These are phyloP conservation scores for Cystobasidium onofrii DNA, from an alignment of 768 basidiomycete species.

Conservation along the genomic window DNA sequence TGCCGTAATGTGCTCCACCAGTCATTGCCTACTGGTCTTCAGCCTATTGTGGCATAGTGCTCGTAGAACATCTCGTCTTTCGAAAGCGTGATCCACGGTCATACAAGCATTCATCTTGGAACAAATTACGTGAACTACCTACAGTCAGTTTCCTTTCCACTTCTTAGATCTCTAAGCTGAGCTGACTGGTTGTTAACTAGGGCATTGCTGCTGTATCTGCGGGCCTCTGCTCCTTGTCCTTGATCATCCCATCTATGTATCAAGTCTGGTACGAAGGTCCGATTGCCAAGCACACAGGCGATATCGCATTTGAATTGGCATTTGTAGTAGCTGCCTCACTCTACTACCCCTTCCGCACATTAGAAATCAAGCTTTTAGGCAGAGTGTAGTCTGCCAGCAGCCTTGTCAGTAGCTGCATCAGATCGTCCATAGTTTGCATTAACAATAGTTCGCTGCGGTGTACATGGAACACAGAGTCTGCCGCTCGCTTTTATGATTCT, in stretches of 20 bases:
- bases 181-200: background rate
- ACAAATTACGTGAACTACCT: conserved; percentile 46
- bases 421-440: too few species aligned
- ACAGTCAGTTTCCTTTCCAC: conserved; percentile 35
- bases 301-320: conserved; percentile 48
- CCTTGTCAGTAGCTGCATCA: too few species aligned
- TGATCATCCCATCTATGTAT: conserved; percentile 48
- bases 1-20: too few species aligned
- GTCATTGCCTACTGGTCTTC: conserved; percentile 51
- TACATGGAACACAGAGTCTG: too few species aligned
- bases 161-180: background rate
- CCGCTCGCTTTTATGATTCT: too few species aligned
- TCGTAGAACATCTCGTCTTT: conserved; percentile 54
- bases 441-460: too few species aligned
- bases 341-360: background rate
- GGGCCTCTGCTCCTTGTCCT: conserved; percentile 46
- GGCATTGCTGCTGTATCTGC: conserved; percentile 47
- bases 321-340: conserved; percentile 44
- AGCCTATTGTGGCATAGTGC: conserved; percentile 52
- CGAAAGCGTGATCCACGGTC: conserved; percentile 45
- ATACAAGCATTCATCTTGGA: conserved; percentile 48
- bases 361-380: conserved; percentile 8
- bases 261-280: conserved; percentile 45
- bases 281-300: conserved; percentile 43
- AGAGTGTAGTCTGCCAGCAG: too few species aligned